Percentiles rank a stretch among this genome's conserved stretches.
Conservation (phyloP, 257 asterid genomes). For the Coffea canephora region DNA sequence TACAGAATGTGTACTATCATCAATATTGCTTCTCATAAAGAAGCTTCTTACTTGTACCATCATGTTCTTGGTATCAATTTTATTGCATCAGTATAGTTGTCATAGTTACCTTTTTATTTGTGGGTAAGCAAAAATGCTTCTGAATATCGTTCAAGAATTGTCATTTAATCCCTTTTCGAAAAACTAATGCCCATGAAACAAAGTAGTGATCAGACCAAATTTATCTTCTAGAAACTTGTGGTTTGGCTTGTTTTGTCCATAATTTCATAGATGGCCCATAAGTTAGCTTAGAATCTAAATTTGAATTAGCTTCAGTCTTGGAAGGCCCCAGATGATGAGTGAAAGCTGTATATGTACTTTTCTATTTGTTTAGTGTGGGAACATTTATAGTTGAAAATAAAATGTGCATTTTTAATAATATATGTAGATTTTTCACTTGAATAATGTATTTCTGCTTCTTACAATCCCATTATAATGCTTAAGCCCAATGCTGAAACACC, state of each 20-base stretch:
- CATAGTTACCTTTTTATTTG: neutral
- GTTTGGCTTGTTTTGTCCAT: neutral
- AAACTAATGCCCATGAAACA: neutral
- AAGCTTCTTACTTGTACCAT: neutral
- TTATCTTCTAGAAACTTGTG: neutral
- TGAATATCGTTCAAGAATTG: neutral
- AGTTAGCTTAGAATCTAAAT: neutral
- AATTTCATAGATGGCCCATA: neutral
- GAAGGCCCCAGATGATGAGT: neutral
- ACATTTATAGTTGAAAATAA: neutral
- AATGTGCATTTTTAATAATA: neutral
- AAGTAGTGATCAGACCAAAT: neutral
- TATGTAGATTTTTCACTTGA: neutral
- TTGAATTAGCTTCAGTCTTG: neutral
- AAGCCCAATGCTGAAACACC: neutral
- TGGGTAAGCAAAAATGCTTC: neutral
- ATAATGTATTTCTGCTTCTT: neutral
- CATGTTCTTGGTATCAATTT: neutral
- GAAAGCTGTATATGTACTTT: neutral
- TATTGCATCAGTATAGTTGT: neutral
- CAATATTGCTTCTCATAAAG: neutral
- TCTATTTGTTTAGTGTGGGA: neutral
- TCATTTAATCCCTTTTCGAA: neutral
- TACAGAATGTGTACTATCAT: neutral
- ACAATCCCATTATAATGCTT: neutral